Base-by-base conservation (phyloP, 352 stramenopile genomes). In the Globisporangium parvum region DNA sequence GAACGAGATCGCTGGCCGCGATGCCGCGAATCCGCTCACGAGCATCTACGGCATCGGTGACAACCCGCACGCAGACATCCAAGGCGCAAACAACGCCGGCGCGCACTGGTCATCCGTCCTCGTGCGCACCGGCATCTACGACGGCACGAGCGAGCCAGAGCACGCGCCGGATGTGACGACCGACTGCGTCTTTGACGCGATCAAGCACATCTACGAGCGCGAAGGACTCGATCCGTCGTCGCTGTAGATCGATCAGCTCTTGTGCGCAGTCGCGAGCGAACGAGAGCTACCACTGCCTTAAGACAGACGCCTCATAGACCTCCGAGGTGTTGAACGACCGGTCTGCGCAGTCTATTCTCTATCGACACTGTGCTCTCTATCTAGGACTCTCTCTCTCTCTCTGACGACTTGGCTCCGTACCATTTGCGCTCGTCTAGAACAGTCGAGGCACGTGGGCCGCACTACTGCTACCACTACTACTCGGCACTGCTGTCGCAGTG, bases 21-120 rank as follows among this genome's bases (percentile, higher is more conserved):
- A 64, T 26, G 51, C 65, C 39, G 70, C 73, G 9, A 68, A 63
- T 50, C 51, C 42, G n/a, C 53, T 95, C 18, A 71, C 71, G 28
- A 64, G 65, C 49, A 89, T 95, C 53, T 96, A 95, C 57, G 88
- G 87, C 44, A 93, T 96, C 41, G 87, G 87, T 9, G 87, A 96
- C 70, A 96, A 96, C 59, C 87, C 87, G 20, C 61, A 85, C 33
- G 75, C 85, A 2, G 87, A 96, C 57, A 91, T 96, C 53, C 83
- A 89, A 47, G 87, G 87, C 20, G 87, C 87, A 10, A 96, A 96
- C 64, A 78, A 87, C 48, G 86, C 86, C 23, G 85, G 85, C 6
- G 67, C 77, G 5, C 60, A 85, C 46, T 97, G 88, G 87, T 82
- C 69, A 20, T 95, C 85, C 17, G 76, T 96, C 17, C 75, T 97